Conservation (phyloP, 306 rosid species). For the Acacia crassicarpa region DNA sequence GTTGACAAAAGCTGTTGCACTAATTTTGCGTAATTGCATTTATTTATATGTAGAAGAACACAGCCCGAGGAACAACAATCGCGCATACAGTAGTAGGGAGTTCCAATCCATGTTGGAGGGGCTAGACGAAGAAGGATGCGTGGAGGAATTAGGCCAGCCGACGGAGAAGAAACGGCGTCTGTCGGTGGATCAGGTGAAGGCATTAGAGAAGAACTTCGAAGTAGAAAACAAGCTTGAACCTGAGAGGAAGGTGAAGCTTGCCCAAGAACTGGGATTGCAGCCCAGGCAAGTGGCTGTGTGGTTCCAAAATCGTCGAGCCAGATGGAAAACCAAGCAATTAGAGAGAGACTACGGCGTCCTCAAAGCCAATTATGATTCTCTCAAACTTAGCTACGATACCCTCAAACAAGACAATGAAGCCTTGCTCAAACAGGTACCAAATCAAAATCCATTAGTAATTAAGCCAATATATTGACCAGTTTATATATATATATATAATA, state of each 20-base stretch:
- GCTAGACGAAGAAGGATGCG: slow-evolving; percentile 80
- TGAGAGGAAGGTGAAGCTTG: slow-evolving; percentile 82
- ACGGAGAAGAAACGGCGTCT: slow-evolving; percentile 83
- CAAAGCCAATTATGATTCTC: slow-evolving; percentile 66
- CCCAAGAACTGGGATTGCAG: slow-evolving; percentile 89
- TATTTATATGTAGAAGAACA: slow-evolving; percentile 47
- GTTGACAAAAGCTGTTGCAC: slow-evolving; percentile 6
- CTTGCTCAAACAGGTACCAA: slow-evolving; percentile 65
- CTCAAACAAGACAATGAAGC: slow-evolving; percentile 75
- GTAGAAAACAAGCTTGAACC: slow-evolving; percentile 98
- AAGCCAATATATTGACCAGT: neutral
- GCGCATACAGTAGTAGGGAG: slow-evolving; percentile 58
- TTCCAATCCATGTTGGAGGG: slow-evolving; percentile 79
- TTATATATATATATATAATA: neutral
- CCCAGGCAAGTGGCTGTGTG: slow-evolving; percentile 96
- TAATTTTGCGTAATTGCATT: slow-evolving; percentile 33
- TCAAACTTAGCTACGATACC: slow-evolving; percentile 54
- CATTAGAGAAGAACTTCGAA: slow-evolving; percentile 93
- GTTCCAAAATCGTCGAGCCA: slow-evolving; percentile 97
- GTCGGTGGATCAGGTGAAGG: slow-evolving; percentile 83
- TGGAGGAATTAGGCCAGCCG: slow-evolving; percentile 65
- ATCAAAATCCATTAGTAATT: neutral
- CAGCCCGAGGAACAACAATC: slow-evolving; percentile 68
- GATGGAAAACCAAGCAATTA: slow-evolving; percentile 97
- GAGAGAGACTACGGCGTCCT: slow-evolving; percentile 89